These are phyloP conservation scores for Ceratocystis ficicola DNA, from an alignment of 2,329 filamentous ascomycete species.

Conservation along the genomic window DNA sequence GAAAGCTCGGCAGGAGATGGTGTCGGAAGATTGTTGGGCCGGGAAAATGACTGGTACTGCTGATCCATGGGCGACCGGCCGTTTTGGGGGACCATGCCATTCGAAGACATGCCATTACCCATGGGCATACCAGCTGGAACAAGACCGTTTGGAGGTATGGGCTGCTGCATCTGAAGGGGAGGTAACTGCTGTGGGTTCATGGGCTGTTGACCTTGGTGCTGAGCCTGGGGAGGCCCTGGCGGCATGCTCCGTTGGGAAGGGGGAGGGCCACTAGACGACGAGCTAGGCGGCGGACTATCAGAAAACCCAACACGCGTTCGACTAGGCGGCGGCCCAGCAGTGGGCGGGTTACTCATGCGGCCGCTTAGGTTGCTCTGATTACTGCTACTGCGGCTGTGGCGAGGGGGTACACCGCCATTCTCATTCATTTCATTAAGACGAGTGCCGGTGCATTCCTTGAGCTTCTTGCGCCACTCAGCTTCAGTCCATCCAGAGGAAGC, in stretches of 20 bases:
- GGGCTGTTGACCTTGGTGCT: conserved; percentile 2
- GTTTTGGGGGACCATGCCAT: conserved; percentile 4
- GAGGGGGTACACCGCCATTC: conserved; percentile 29
- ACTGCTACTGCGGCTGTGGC: conserved; percentile 43
- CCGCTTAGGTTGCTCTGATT: conserved; percentile 46
- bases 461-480: conserved; percentile 72
- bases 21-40: conserved; percentile 13
- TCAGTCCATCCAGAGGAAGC: conserved; percentile 64
- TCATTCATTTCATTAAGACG: conserved; percentile 57
- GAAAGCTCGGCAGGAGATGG: conserved; percentile 14
- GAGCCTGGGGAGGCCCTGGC: not conserved
- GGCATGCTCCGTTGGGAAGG: conserved; percentile 6
- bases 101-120: conserved; percentile 13
- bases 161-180: conserved; percentile 4
- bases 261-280: conserved; percentile 7
- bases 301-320: conserved; percentile 44
- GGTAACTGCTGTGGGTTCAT: conserved; percentile 10
- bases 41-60: conserved; percentile 19
- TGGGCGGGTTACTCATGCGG: conserved; percentile 36
- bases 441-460: conserved; percentile 77
- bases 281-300: conserved; percentile 37
- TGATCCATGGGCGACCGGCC: conserved; percentile 13
- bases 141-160: conserved; percentile 12
- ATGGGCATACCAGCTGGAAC: conserved; percentile 11
- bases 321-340: conserved; percentile 29